Base-by-base conservation (phyloP, 2,329 filamentous ascomycete genomes). In the Teratosphaeria destructans region DNA sequence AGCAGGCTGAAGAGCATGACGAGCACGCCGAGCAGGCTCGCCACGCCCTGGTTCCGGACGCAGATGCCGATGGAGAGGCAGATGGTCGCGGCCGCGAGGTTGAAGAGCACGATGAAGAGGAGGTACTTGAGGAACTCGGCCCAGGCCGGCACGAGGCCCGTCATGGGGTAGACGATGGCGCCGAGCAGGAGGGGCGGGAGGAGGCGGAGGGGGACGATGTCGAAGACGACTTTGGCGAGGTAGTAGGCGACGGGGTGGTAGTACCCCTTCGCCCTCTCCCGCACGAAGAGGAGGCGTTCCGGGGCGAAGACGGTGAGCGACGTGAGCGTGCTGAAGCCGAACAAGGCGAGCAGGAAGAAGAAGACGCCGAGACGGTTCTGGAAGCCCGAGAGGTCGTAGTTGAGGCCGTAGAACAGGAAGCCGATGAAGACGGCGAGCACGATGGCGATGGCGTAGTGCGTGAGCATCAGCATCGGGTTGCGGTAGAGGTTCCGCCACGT, bases 401-500 rank as follows among this genome's bases (percentile, higher is more conserved):
- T 96, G 55, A 99, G 80, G 2, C 93, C 94, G 68, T 97, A 99
- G 78, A 97, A 99, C 12, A 99, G 82, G 74, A 89, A 97, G 3
- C 94, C 94, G 1, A 93, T 92, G 60, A 99, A 88, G 5, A 97
- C 93, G 1, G 92, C 94, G 5, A 99, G 82, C 0, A 97, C 77
- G 62, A 99, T 97, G 7, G 94, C 91, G 66, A 96, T 97, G 43
- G 94, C 94, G 71, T 97, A 99, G 75, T 99, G 94, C 0, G 92
- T 96, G 60, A 99, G 82, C 94, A 99, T 99, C 61, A 99, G 79
- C 83, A 97, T 92, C 1, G 94, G 94, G 73, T 99, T 96, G 60
- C 94, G 86, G 78, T 99, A 97, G 6, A 99, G 81, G 71, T 99
- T 99, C 71, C 89, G 91, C 93, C 93, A 99, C 0, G 94, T 99